Conservation (phyloP, 768 basidiomycete genomes). For the Termitomyces sp. region DNA sequence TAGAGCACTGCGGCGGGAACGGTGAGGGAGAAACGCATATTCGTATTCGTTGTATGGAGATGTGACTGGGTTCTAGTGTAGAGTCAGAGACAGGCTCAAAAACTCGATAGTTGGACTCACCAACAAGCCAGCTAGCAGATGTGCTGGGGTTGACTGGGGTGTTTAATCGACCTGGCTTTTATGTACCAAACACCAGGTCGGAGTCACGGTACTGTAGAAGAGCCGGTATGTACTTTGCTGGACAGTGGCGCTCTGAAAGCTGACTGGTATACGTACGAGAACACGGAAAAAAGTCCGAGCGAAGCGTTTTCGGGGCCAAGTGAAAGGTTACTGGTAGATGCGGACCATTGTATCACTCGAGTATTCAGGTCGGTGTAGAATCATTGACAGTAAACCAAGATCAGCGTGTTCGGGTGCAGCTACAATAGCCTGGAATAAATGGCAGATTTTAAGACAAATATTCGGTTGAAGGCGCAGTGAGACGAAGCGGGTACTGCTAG, state of each 20-base stretch:
- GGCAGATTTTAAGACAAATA: too few species aligned
- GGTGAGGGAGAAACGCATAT: not conserved
- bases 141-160: not conserved
- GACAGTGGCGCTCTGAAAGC: not conserved
- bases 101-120: not conserved
- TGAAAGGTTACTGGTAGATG: not conserved
- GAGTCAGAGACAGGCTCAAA: not conserved
- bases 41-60: not conserved
- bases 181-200: not conserved
- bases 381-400: not conserved
- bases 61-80: not conserved
- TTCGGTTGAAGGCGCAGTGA: too few species aligned
- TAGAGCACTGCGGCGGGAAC: not conserved
- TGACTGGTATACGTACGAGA: not conserved
- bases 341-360: too few species aligned
- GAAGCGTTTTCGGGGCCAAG: not conserved
- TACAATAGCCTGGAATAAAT: not conserved
- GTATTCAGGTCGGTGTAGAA: not conserved
- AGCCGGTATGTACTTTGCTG: not conserved
- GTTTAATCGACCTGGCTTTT: not conserved
- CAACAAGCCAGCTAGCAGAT: not conserved
- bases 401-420: not conserved
- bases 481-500: not conserved
- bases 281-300: not conserved
- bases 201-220: not conserved